Base-by-base conservation (phyloP, 495 filamentous ascomycete species). In the Usnea hakonensis region DNA sequence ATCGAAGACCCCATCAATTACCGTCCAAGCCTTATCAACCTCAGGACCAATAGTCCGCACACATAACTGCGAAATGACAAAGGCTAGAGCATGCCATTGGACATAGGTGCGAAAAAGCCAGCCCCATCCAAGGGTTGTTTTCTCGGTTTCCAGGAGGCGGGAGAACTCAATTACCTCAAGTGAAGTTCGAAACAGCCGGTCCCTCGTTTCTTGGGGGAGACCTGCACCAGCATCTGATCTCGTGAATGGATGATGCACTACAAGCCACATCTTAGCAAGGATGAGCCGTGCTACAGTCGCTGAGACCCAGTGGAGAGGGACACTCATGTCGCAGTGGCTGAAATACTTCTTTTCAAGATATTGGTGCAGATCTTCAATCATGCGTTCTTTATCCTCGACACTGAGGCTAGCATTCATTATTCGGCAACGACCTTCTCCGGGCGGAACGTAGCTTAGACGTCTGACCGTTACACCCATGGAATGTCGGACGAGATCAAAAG, bases 401-500 rank as follows among this genome's bases (percentile, higher is more conserved):
- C 65, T 72, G 6, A 65, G 50, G 8, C 62, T 57, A 17, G 58
- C 64, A n/a, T 63, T 68, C 38, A 70, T 70, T 17, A 23, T 56
- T 43, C 37, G 33, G 52, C 68, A 69, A 50, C 58, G 58, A 5
- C 68, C 64, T 13, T 54, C 65, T 17, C 63, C 64, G 6, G 64
- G 63, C 21, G 69, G 65, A 19, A 67, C 36, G 46, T 71, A 74
- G 55, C 66, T 67, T 0, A 72, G 64, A n/a, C 71, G 70, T 61
- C 72, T 71, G 26, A 72, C 67, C 9, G 71, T 69, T n/a, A 68
- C 72, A 37, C 64, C 64, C 11, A 69, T 68, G 46, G 58, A 63
- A 64, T 79, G 87, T 5, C 85, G 78, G 35, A 88, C 83, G 8
- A 95, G 75, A 53, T 82, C 85, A 67, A 94, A 90, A 0, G 88